These are phyloP conservation scores for Fusarium nygamai DNA, from an alignment of 2,329 filamentous ascomycete genomes.

Conservation along the genomic window DNA sequence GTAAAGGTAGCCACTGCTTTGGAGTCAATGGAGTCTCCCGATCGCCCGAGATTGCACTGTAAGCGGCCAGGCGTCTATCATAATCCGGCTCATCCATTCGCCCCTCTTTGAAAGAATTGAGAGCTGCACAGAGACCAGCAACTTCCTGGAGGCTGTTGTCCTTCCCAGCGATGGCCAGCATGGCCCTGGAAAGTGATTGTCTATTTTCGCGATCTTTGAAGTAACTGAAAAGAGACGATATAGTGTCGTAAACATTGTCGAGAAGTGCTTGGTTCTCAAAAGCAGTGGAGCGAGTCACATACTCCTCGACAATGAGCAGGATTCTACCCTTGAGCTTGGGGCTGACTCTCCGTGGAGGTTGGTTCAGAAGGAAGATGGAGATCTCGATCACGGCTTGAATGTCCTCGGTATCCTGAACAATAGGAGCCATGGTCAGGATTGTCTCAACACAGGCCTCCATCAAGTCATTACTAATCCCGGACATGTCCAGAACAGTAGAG, in stretches of 20 bases:
- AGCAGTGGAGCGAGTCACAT: constrained; percentile 71
- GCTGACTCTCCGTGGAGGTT: constrained; percentile 84
- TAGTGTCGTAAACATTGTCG: constrained; percentile 74
- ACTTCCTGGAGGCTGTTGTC: constrained; percentile 70
- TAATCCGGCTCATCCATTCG: constrained; percentile 90
- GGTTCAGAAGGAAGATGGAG: constrained; percentile 81
- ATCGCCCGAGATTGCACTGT: constrained; percentile 74
- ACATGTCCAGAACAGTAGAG: constrained; percentile 70
- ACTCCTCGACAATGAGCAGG: constrained; percentile 81
- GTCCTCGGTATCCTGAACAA: constrained; percentile 74
- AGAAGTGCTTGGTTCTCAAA: constrained; percentile 59
- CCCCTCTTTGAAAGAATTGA: constrained; percentile 80
- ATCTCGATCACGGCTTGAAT: constrained; percentile 83
- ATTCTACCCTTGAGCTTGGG: constrained; percentile 85
- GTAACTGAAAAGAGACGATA: constrained; percentile 87
- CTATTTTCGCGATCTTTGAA: constrained; percentile 86
- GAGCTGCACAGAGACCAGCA: constrained; percentile 75
- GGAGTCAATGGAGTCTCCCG: constrained; percentile 69
- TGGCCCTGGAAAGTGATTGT: constrained; percentile 75
- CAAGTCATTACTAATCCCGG: constrained; percentile 74
- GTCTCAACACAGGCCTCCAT: constrained; percentile 82
- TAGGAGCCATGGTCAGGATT: constrained; percentile 78
- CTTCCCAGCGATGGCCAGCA: constrained; percentile 74
- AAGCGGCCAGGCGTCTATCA: constrained; percentile 81
- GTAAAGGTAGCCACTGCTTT: constrained; percentile 84